Evolutionary conservation across 1,284 basidiomycete species (phyloP).

Genomic region (Abortiporus biennis): DNA sequence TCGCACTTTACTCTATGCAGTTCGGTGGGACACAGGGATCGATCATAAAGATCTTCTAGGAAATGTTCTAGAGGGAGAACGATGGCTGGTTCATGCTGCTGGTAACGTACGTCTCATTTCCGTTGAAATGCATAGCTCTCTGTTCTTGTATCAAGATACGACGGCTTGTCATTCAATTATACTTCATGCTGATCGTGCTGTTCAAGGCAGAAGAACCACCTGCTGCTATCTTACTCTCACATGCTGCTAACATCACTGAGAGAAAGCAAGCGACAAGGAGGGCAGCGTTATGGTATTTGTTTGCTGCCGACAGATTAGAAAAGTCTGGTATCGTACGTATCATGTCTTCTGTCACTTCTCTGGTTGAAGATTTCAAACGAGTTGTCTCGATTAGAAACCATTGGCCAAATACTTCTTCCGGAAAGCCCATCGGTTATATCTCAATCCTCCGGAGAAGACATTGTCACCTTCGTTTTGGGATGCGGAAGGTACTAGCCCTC

Average conservation of each 20-base stretch:
- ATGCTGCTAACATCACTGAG: constrained; percentile 64
- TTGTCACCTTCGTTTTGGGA: constrained; percentile 78
- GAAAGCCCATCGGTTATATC: constrained; percentile 58
- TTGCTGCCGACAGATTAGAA: constrained; percentile 68
- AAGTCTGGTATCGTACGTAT: constrained; percentile 71
- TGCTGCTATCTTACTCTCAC: constrained; percentile 66
- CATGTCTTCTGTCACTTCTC: constrained; percentile 1
- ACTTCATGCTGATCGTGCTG: neutral
- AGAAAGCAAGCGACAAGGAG: constrained; percentile 50
- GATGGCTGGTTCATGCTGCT: constrained; percentile 78
- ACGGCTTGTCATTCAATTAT: too few species aligned
- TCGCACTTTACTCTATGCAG: constrained; percentile 55
- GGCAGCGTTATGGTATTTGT: constrained; percentile 70
- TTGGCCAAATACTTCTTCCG: constrained; percentile 75
- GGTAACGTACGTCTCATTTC: constrained; percentile 52
- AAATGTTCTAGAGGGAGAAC: constrained; percentile 59
- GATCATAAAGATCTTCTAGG: constrained; percentile 49
- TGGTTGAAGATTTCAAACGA: constrained; percentile 3
- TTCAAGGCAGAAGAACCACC: constrained; percentile 73
- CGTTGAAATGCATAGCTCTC: neutral
- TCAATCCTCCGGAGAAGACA: constrained; percentile 38
- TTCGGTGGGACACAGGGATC: constrained; percentile 71
- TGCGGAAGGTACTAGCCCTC: constrained; percentile 45
- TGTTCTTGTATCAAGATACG: neutral
- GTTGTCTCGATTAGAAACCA: constrained; percentile 57